Conservation (phyloP, 2,329 filamentous ascomycete genomes). For the Chaetoscypha palmicola region DNA sequence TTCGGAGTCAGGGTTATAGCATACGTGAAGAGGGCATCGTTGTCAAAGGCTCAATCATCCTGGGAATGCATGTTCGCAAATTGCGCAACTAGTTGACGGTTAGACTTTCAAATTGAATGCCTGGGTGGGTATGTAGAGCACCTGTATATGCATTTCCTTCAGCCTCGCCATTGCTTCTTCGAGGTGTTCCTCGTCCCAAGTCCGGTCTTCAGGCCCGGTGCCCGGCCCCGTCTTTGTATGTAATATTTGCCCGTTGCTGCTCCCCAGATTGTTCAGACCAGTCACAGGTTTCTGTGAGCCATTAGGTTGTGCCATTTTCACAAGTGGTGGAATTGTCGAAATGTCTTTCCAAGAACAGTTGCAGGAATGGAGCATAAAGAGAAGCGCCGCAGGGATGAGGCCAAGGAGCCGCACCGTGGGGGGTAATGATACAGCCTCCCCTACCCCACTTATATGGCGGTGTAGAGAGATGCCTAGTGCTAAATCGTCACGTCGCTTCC, state of each 20-base stretch:
- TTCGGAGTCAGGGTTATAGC: conserved; percentile 18
- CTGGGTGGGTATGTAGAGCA: conserved; percentile 9
- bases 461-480: too few relatives aligned
- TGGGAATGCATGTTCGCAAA: conserved; percentile 43
- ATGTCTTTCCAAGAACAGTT: too few relatives aligned
- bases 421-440: too few relatives aligned
- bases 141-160: conserved; percentile 33
- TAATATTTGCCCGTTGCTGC: conserved; percentile 8
- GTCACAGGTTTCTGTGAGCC: conserved; percentile 1
- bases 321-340: too few relatives aligned
- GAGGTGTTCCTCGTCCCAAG: conserved; percentile 30
- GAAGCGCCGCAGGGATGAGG: too few relatives aligned
- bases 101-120: conserved; percentile 1
- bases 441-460: too few relatives aligned
- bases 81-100: conserved; percentile 35
- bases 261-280: neutral
- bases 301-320: conserved; percentile 7
- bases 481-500: too few relatives aligned
- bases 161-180: conserved; percentile 28
- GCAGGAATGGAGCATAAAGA: too few relatives aligned
- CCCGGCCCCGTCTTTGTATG: neutral
- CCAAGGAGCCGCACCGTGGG: too few relatives aligned
- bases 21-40: conserved; percentile 45
- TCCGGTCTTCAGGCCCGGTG: conserved; percentile 12
- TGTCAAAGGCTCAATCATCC: conserved; percentile 45